These are phyloP conservation scores for Claviceps africana DNA, from an alignment of 2,329 filamentous ascomycete genomes.

Conservation along the genomic window DNA sequence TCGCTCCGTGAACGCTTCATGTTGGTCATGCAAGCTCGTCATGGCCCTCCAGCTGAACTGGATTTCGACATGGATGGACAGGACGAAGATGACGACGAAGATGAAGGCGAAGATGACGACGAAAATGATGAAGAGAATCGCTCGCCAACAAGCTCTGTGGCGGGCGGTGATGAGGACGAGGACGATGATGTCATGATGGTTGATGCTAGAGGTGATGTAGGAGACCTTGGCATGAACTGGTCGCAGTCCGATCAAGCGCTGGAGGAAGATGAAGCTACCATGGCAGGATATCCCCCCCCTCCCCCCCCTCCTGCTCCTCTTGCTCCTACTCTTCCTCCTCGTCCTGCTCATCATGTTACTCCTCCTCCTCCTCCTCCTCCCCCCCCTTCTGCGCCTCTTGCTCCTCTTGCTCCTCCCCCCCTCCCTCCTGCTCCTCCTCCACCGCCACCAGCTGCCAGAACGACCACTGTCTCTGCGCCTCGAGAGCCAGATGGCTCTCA, in stretches of 20 bases:
- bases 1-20: conserved; percentile 24
- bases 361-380: no score
- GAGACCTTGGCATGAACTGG: conserved; percentile 37
- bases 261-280: conserved; percentile 63
- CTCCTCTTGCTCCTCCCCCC: conserved; percentile 28
- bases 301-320: conserved; percentile 28
- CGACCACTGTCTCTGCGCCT: conserved; percentile 28
- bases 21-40: conserved; percentile 22
- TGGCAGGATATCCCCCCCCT: conserved; percentile 57
- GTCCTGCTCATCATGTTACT: no score
- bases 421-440: conserved; percentile 29
- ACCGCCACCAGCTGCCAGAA: conserved; percentile 51
- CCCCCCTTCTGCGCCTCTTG: no score
- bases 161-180: conserved; percentile 31
- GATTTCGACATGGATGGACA: conserved; percentile 18
- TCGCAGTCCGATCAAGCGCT: conserved; percentile 48
- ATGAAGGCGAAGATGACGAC: conserved; percentile 50
- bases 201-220: conserved; percentile 32
- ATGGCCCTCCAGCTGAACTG: conserved; percentile 14
- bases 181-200: conserved; percentile 47
- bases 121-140: conserved; percentile 24
- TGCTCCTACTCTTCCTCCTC: conserved; percentile 27
- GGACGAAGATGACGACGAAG: conserved; percentile 29
- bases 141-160: conserved; percentile 18
- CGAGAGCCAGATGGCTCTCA: conserved; percentile 50